Conservation (phyloP, 331 rosid species). For the Malus hybrid region DNA sequence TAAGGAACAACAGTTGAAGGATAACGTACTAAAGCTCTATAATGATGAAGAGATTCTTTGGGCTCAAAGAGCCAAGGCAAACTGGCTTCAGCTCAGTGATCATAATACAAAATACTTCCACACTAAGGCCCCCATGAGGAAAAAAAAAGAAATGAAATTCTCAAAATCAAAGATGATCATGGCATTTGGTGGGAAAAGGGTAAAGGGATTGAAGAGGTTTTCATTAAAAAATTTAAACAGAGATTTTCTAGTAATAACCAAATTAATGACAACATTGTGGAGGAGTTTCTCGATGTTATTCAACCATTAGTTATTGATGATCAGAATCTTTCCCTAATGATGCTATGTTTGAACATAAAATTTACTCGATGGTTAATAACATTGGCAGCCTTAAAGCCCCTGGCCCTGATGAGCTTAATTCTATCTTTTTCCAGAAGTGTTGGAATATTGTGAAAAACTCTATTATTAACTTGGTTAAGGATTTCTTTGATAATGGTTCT, state of each 20-base stretch:
- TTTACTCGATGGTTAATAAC: neutral
- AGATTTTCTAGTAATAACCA: neutral
- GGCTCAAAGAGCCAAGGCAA: neutral
- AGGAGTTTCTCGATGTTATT: too few relatives aligned
- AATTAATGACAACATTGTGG: too few relatives aligned
- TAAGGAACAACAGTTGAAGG: too few relatives aligned
- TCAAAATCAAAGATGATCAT: neutral
- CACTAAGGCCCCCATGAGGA: neutral
- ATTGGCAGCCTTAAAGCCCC: neutral
- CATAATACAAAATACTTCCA: neutral
- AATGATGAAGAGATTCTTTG: neutral
- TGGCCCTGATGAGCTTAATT: neutral
- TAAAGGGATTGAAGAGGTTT: neutral
- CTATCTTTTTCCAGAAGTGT: neutral
- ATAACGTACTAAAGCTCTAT: neutral
- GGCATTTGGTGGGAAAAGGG: neutral
- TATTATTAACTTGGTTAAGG: neutral
- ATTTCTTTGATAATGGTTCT: neutral
- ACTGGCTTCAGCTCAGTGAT: neutral
- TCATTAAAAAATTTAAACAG: too few relatives aligned
- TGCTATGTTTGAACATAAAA: neutral
- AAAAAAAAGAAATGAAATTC: neutral
- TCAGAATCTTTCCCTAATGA: neutral
- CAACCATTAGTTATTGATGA: neutral
- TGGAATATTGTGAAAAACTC: neutral